Evolutionary conservation across 2,329 filamentous ascomycete species (phyloP).

Genomic region (Diaporthe eres): DNA sequence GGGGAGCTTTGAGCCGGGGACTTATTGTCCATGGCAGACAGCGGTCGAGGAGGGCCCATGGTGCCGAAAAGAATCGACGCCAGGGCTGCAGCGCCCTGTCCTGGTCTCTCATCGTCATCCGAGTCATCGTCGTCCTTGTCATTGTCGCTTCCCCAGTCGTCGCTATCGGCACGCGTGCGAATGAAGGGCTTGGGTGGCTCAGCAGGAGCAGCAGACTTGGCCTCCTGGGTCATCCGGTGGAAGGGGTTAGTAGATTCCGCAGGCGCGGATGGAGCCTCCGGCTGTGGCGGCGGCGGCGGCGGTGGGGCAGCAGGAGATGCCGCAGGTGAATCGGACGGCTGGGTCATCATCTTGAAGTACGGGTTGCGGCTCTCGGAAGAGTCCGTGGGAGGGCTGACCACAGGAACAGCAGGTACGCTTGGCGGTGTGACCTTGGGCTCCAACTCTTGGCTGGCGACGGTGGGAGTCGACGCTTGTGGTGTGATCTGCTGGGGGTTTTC

Average conservation of each 20-base stretch:
- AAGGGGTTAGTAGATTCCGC: slow-evolving; percentile 93
- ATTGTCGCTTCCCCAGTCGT: slow-evolving; percentile 90
- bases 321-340: slow-evolving; percentile 68
- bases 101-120: slow-evolving; percentile 82
- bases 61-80: slow-evolving; percentile 97
- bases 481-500: slow-evolving; percentile 81
- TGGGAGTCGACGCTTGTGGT: slow-evolving; percentile 72
- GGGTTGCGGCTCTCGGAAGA: slow-evolving; percentile 88
- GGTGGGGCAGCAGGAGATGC: slow-evolving; percentile 59
- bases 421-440: slow-evolving; percentile 65
- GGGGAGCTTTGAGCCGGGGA: slow-evolving; percentile 54
- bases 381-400: slow-evolving; percentile 71
- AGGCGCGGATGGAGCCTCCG: slow-evolving; percentile 53
- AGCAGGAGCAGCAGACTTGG: slow-evolving; percentile 59
- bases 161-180: slow-evolving; percentile 67
- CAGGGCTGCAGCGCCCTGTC: slow-evolving; percentile 89
- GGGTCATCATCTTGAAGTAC: slow-evolving; percentile 90
- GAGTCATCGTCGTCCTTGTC: slow-evolving; percentile 66
- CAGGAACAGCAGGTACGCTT: slow-evolving; percentile 57
- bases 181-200: slow-evolving; percentile 66
- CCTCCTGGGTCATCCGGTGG: slow-evolving; percentile 83
- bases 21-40: slow-evolving; percentile 86
- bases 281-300: slow-evolving; percentile 57
- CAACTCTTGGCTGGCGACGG: slow-evolving; percentile 66
- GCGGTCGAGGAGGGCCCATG: slow-evolving; percentile 91